phyloP scores from a whole-genome alignment of 2,329 filamentous ascomycete species.

The Talaromyces sp. region DNA sequence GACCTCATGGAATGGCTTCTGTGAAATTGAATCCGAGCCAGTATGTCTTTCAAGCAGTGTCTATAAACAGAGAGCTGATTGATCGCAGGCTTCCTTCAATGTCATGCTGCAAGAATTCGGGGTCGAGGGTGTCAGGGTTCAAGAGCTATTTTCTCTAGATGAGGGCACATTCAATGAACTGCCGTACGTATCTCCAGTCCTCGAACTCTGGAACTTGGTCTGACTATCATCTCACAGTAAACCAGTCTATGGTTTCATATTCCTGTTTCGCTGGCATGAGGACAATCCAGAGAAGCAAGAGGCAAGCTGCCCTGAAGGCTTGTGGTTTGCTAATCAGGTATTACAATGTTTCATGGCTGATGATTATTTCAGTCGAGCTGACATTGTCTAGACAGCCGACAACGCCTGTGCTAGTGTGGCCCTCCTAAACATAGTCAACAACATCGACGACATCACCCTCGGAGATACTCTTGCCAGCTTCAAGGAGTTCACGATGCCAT shows the following conservation, averaged over 20 bases:
- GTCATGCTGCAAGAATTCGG: constrained; percentile 78
- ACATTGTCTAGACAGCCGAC: constrained; percentile 61
- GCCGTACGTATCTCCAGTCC: constrained; percentile 50
- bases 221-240: constrained; percentile 48
- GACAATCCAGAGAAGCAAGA: constrained; percentile 54
- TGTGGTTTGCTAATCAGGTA: constrained; percentile 96
- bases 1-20: constrained; percentile 47
- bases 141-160: constrained; percentile 75
- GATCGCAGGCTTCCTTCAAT: constrained; percentile 74
- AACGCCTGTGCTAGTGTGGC: constrained; percentile 94
- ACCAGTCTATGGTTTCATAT: constrained; percentile 81
- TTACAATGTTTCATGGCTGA: constrained; percentile 22
- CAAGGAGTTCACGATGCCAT: constrained; percentile 66
- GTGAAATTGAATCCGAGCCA: constrained; percentile 85
- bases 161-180: constrained; percentile 62
- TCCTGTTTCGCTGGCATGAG: constrained; percentile 73
- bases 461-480: constrained; percentile 70
- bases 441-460: constrained; percentile 64
- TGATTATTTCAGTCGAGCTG: background rate
- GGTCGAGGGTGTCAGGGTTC: constrained; percentile 68
- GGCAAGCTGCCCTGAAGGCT: constrained; percentile 57
- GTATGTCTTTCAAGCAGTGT: constrained; percentile 43
- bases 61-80: background rate
- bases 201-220: background rate
- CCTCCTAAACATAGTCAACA: constrained; percentile 90